Evolutionary conservation across 257 asterid species (phyloP), one percentile per base, ranked within the genome.

Genomic region (Osmanthus fragrans): DNA sequence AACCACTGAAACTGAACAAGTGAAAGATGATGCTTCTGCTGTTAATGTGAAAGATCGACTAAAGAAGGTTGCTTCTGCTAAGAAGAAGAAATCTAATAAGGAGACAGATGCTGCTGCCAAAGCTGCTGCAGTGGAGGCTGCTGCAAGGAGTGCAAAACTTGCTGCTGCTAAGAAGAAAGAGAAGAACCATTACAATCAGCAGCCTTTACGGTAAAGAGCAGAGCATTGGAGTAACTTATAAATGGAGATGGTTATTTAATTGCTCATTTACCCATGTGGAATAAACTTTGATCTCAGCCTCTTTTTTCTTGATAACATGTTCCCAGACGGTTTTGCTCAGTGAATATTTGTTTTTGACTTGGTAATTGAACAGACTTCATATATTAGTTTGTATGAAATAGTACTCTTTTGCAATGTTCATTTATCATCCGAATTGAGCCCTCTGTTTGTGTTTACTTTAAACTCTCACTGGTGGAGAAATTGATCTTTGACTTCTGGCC

Each of bases 111-210:
- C 85, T 37, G 94, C 98, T 4, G 96, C 97, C 25, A 91, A 86
- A 87, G 97, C 96, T 77, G 98, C 90, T 18, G 93, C 98, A 10
- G 71, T 76, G 84, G 99, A 95, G 88, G 97, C 96, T 76, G 98
- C 99, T 9, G 97, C 99, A 27, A 90, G 99, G 85, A 93, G 75
- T 75, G 97, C 97, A 34, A 93, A 76, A 80, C 86, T 93, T 58
- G 96, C 96, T 42, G 97, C 97, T 40, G 96, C 97, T 45, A 96
- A 92, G 87, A 96, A 96, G 87, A 93, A 96, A 82, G 99, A 96
- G 92, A 96, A 89, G 90, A 96, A 83, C 80, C 98, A 95, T 80
- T 93, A 93, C 87, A 93, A 95, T 80, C 97, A 95, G 86, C 99
- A 95, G 80, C 99, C 96, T 5, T 82, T 81, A 42, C 86, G 98